Percentiles rank a stretch among this genome's conserved stretches.
Conservation (phyloP, 2,329 filamentous ascomycete species). For the Microcyclospora tardicrescens region DNA sequence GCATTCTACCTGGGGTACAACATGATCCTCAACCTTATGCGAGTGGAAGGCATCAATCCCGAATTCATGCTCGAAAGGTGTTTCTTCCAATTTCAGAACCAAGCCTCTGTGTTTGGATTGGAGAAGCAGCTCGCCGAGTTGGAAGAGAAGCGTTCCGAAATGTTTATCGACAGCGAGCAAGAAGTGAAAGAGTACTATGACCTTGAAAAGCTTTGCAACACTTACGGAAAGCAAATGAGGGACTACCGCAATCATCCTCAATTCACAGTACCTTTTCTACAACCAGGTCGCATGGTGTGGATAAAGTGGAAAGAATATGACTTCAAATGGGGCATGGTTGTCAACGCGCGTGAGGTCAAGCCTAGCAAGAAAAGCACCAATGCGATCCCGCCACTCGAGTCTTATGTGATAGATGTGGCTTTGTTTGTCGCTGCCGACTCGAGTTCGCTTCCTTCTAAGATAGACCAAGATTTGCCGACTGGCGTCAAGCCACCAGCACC, state of each 20-base stretch:
- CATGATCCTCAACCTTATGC: slow-evolving; percentile 92
- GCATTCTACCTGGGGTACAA: slow-evolving; percentile 98
- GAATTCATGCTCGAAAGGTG: slow-evolving; percentile 98
- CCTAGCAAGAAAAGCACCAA: slow-evolving; percentile 52
- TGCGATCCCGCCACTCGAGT: slow-evolving; percentile 60
- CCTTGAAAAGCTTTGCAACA: slow-evolving; percentile 68
- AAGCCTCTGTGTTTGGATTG: slow-evolving; percentile 67
- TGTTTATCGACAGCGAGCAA: slow-evolving; percentile 72
- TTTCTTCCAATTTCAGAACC: slow-evolving; percentile 97
- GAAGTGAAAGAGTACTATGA: slow-evolving; percentile 92
- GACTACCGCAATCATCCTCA: slow-evolving; percentile 84
- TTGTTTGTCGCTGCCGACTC: slow-evolving; percentile 50
- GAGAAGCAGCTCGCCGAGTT: slow-evolving; percentile 73
- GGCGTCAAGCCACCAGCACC: slow-evolving; percentile 47
- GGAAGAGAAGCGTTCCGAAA: slow-evolving; percentile 58
- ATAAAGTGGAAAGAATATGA: slow-evolving; percentile 69
- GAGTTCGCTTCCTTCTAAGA: slow-evolving; percentile 25
- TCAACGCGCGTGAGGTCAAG: slow-evolving; percentile 53
- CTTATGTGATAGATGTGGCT: slow-evolving; percentile 71
- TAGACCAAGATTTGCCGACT: slow-evolving; percentile 44
- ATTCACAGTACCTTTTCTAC: slow-evolving; percentile 72
- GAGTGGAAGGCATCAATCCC: slow-evolving; percentile 97
- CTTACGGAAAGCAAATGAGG: slow-evolving; percentile 78
- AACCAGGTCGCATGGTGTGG: slow-evolving; percentile 74
- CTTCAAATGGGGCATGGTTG: slow-evolving; percentile 88